These are phyloP conservation scores for Platanthera guangdongensis DNA, from an alignment of 106 monocot species.

Conservation along the genomic window DNA sequence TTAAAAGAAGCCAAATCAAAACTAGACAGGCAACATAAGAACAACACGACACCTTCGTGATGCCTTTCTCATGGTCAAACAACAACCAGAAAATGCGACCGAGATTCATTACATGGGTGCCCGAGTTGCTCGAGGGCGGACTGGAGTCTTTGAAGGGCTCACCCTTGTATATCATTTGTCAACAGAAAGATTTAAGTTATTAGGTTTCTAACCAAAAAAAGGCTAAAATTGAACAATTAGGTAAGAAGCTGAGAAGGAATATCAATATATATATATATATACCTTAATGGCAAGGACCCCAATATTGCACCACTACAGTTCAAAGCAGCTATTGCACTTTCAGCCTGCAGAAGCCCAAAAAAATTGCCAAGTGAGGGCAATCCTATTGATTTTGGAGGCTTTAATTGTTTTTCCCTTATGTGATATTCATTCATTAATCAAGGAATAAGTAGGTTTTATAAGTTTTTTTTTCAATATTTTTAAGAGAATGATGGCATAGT, in stretches of 20 bases:
- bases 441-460: neutral
- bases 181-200: neutral
- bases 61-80: neutral
- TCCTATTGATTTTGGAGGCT: neutral
- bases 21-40: neutral
- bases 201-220: neutral
- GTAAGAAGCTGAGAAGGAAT: neutral
- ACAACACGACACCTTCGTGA: neutral
- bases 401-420: neutral
- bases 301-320: constrained; percentile 40
- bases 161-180: constrained; percentile 10
- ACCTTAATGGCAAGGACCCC: constrained; percentile 43
- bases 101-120: constrained; percentile 13
- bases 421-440: neutral
- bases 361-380: neutral
- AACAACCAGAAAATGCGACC: neutral
- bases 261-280: neutral
- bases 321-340: constrained; percentile 37
- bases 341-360: constrained; percentile 21
- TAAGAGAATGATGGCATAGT: too few species aligned
- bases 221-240: neutral
- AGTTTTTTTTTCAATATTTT: neutral
- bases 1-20: neutral
- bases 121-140: constrained; percentile 28
- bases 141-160: constrained; percentile 46